Evolutionary conservation across 2,329 filamentous ascomycete species (phyloP), one percentile per base, ranked within the genome.

Genomic region (Blastomyces parvus): DNA sequence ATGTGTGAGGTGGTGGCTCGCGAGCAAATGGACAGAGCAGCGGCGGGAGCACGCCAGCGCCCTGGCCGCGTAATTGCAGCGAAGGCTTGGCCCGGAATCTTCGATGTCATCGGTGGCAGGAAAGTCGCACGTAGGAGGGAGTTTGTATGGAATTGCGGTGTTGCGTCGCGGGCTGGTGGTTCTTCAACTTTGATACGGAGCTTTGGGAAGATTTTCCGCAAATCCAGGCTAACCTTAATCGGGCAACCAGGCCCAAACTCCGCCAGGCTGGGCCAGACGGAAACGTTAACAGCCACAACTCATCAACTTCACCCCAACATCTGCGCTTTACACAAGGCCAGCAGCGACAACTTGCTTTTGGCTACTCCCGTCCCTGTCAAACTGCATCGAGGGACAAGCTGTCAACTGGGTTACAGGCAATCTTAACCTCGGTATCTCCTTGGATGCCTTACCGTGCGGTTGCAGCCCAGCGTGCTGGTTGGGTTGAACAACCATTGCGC

Each of bases 31-130:
- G 65, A 62, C 67, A 63, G 25, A 64, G 61, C 65, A 40, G 68
- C 62, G 57, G 67, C 71, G 66, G 70, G 57, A 62, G 70, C 70
- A 48, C 62, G 64, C 59, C 69, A 67, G 60, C 68, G 67, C 60
- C 65, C 61, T 63, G 63, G 65, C 27, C 62, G 68, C 48, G 62
- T 52, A 44, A 65, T 46, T n/a, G 66, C 63, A 30, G 66, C 68
- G 67, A 62, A 63, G n/a, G 58, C 50, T 46, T 63, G 66, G 56
- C 40, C 22, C 46, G 66, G 64, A 48, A 64, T 52, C 58, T 67
- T 67, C 30, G 64, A 66, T 25, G 61, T 63, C 67, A 68, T 68
- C 42, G 52, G 48, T 33, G 44, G 53, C 27, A 63, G 50, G 22
- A 57, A 38, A 44, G 9, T 46, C 11, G 59, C 33, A 61, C 40